phyloP scores from a whole-genome alignment of 192 early-diverging fungal genomes.

The Linnemannia zychae region DNA sequence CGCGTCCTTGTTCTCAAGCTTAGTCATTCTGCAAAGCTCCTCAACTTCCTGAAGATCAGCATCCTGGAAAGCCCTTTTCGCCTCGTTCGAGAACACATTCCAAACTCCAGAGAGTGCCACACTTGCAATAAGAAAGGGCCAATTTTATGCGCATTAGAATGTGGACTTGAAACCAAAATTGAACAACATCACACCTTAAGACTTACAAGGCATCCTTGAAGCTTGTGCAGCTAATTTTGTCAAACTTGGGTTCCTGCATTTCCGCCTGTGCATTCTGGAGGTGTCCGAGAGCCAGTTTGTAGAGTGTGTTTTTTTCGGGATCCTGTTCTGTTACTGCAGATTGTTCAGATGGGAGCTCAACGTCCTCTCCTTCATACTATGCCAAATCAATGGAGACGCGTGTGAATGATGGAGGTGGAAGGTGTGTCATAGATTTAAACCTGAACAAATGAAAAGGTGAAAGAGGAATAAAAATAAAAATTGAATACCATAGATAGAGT shows the following conservation, averaged over 20 bases:
- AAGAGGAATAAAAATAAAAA: conserved; percentile 12
- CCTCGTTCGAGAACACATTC: conserved; percentile 16
- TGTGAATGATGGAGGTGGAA: conserved; percentile 11
- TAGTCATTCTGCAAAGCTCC: conserved; percentile 13
- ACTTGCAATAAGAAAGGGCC: background rate
- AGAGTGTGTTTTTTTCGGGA: conserved; percentile 20
- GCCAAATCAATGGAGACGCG: conserved; percentile 13
- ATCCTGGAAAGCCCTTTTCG: conserved; percentile 12
- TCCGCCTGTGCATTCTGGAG: conserved; percentile 24
- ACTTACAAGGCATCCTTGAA: conserved; percentile 13
- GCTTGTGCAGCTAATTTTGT: conserved; percentile 5
- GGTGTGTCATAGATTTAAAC: conserved; percentile 14
- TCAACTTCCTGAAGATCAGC: background rate
- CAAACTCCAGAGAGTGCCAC: conserved; percentile 22
- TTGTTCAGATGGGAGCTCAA: conserved; percentile 28
- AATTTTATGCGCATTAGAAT: conserved; percentile 6
- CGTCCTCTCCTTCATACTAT: conserved; percentile 26
- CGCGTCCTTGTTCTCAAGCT: conserved; percentile 22
- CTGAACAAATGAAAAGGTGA: conserved; percentile 6
- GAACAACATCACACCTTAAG: conserved; percentile 4
- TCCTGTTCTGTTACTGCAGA: conserved; percentile 18
- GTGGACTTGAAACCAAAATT: background rate
- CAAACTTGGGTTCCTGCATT: conserved; percentile 10
- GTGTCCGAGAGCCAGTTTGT: conserved; percentile 23
- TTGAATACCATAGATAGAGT: conserved; percentile 21